These are phyloP conservation scores for Apophysomyces sp. DNA, from an alignment of 371 early-diverging fungal genomes.

Conservation along the genomic window DNA sequence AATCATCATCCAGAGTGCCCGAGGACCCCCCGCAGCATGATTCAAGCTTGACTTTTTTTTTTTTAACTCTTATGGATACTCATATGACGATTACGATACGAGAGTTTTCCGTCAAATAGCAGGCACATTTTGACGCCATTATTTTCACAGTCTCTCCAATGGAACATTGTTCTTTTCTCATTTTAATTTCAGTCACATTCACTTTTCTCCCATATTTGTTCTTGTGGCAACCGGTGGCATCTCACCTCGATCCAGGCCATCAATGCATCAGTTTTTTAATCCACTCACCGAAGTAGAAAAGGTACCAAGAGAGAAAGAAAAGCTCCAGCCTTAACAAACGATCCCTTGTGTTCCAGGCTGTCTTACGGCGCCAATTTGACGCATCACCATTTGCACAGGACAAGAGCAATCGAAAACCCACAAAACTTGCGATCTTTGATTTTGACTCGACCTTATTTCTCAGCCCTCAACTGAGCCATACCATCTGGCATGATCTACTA, in stretches of 20 bases:
- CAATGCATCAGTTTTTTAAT: not conserved
- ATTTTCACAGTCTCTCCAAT: not conserved
- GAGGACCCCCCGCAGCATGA: too few relatives aligned
- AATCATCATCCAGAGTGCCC: too few relatives aligned
- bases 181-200: not conserved
- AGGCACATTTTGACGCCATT: too few relatives aligned
- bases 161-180: not conserved
- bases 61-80: too few relatives aligned
- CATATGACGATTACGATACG: too few relatives aligned
- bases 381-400: constrained; percentile 6
- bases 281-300: not conserved
- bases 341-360: too few relatives aligned
- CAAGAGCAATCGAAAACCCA: constrained; percentile 11
- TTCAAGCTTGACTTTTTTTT: too few relatives aligned
- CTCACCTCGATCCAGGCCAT: not conserved
- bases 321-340: too few relatives aligned
- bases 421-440: constrained; percentile 64
- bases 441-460: constrained; percentile 90
- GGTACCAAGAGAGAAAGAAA: not conserved
- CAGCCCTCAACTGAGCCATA: constrained; percentile 78
- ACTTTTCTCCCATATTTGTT: not conserved
- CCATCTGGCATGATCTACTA: constrained; percentile 68
- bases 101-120: too few relatives aligned
- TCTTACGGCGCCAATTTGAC: constrained; percentile 13
- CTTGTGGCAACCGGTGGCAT: not conserved